These are phyloP conservation scores for Russula brevipes DNA, from an alignment of 768 basidiomycete species.

Conservation along the genomic window DNA sequence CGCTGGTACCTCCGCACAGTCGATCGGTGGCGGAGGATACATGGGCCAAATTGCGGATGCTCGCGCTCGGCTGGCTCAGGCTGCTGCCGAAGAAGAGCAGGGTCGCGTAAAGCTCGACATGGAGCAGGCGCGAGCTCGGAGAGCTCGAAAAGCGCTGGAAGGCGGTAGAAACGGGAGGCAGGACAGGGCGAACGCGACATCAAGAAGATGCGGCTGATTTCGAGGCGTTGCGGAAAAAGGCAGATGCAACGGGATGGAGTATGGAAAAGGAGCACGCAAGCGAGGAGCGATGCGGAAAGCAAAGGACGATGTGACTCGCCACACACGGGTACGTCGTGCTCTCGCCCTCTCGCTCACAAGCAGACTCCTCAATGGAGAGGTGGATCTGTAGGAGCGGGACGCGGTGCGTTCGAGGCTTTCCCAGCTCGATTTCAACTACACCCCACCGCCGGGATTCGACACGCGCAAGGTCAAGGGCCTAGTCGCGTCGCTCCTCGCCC, in stretches of 20 bases:
- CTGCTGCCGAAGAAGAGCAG: conserved; percentile 81
- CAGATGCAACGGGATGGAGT: conserved; percentile 69
- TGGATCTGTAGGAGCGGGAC: conserved; percentile 54
- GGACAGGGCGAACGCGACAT: conserved; percentile 69
- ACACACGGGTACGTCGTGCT: conserved; percentile 53
- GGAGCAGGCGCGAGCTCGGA: conserved; percentile 72
- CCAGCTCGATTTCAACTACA: conserved; percentile 78
- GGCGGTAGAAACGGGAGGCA: conserved; percentile 78
- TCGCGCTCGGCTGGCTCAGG: conserved; percentile 66
- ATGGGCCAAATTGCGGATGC: conserved; percentile 94
- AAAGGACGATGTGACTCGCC: conserved; percentile 47
- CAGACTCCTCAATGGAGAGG: neutral
- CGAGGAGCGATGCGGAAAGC: conserved; percentile 49
- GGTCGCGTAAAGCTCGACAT: conserved; percentile 68
- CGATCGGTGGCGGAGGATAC: conserved; percentile 76
- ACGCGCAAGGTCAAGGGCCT: conserved; percentile 83
- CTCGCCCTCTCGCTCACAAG: neutral
- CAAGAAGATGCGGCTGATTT: conserved; percentile 54
- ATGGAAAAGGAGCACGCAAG: conserved; percentile 61
- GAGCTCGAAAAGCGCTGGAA: conserved; percentile 75
- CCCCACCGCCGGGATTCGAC: conserved; percentile 81
- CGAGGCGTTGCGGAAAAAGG: conserved; percentile 46
- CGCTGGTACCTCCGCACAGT: conserved; percentile 54
- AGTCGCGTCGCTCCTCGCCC: conserved; percentile 80
- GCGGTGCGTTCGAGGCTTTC: conserved; percentile 58